phyloP scores from a whole-genome alignment of 2,329 filamentous ascomycete genomes.

The Verticillium dahliae region DNA sequence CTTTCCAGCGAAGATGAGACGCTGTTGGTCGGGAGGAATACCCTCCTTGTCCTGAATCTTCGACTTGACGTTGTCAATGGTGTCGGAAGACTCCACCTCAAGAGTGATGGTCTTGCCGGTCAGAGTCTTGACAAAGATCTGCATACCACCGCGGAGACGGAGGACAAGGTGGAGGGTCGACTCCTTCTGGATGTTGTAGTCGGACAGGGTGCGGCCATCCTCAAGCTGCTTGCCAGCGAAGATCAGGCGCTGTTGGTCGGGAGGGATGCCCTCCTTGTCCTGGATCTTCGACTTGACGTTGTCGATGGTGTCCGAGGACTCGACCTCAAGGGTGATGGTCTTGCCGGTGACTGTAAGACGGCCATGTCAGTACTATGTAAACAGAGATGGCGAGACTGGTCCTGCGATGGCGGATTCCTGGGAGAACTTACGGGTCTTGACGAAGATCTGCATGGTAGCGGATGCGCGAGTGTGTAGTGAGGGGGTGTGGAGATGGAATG shows the following conservation, averaged over 20 bases:
- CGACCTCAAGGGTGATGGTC: slow-evolving; percentile 77
- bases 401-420: slow-evolving; percentile 6
- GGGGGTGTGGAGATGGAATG: not conserved
- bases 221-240: slow-evolving; percentile 56
- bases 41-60: slow-evolving; percentile 99
- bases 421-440: slow-evolving; percentile 77
- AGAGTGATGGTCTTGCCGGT: slow-evolving; percentile 94
- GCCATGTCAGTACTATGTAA: slow-evolving; percentile 28
- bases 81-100: slow-evolving; percentile 83
- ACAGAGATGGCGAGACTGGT: not conserved
- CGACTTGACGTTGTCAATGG: slow-evolving; percentile 92
- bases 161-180: slow-evolving; percentile 70
- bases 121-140: slow-evolving; percentile 75
- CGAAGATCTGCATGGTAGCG: slow-evolving; percentile 89
- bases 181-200: slow-evolving; percentile 55
- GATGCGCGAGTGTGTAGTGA: slow-evolving; percentile 10
- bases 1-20: slow-evolving; percentile 92
- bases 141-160: slow-evolving; percentile 61
- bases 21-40: slow-evolving; percentile 93
- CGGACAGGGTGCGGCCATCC: slow-evolving; percentile 44
- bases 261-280: slow-evolving; percentile 85
- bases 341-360: slow-evolving; percentile 64
- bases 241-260: slow-evolving; percentile 78
- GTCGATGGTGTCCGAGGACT: slow-evolving; percentile 74
- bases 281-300: slow-evolving; percentile 88